These are phyloP conservation scores for Atkinsonella hypoxylon DNA, from an alignment of 2,329 filamentous ascomycete species.

Conservation along the genomic window DNA sequence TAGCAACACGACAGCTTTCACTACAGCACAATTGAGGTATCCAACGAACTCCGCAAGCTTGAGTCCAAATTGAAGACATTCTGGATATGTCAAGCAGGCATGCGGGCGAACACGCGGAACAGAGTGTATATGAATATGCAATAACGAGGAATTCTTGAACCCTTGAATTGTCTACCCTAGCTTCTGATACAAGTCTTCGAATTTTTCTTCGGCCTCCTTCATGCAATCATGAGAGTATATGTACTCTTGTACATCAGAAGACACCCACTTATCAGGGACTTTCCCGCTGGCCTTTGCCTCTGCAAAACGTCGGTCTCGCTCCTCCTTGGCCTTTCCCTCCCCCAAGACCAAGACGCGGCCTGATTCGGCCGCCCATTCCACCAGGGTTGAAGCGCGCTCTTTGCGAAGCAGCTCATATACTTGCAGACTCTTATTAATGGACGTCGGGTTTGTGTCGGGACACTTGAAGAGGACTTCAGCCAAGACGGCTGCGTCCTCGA, in stretches of 20 bases:
- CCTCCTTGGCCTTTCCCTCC: slow-evolving; percentile 42
- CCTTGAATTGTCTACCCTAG: slow-evolving; percentile 23
- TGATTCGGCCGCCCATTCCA: slow-evolving; percentile 39
- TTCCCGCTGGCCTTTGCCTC: slow-evolving; percentile 34
- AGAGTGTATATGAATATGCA: slow-evolving; percentile 38
- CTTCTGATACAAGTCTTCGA: slow-evolving; percentile 32
- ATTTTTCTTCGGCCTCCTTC: slow-evolving; percentile 37
- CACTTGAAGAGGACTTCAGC: slow-evolving; percentile 37
- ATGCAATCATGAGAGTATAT: slow-evolving; percentile 53
- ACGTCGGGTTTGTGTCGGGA: slow-evolving; percentile 19
- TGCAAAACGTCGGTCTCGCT: slow-evolving; percentile 44
- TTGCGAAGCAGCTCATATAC: slow-evolving; percentile 46
- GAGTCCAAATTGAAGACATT: slow-evolving; percentile 7
- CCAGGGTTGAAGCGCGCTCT: slow-evolving; percentile 38
- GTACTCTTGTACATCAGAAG: slow-evolving; percentile 53
- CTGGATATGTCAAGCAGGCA: background rate
- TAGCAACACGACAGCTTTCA: slow-evolving; percentile 4
- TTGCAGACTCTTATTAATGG: slow-evolving; percentile 36
- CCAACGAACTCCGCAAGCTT: slow-evolving; percentile 7
- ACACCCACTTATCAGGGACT: slow-evolving; percentile 57
- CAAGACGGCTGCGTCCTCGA: slow-evolving; percentile 52
- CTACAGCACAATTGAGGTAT: slow-evolving; percentile 8
- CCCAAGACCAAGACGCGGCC: slow-evolving; percentile 42
- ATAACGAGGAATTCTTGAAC: slow-evolving; percentile 44
- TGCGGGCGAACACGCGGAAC: slow-evolving; percentile 11